Percentiles rank a stretch among this genome's conserved stretches.
These are phyloP conservation scores for Cercospora citrullina DNA, from an alignment of 2,329 filamentous ascomycete species.

Conservation along the genomic window DNA sequence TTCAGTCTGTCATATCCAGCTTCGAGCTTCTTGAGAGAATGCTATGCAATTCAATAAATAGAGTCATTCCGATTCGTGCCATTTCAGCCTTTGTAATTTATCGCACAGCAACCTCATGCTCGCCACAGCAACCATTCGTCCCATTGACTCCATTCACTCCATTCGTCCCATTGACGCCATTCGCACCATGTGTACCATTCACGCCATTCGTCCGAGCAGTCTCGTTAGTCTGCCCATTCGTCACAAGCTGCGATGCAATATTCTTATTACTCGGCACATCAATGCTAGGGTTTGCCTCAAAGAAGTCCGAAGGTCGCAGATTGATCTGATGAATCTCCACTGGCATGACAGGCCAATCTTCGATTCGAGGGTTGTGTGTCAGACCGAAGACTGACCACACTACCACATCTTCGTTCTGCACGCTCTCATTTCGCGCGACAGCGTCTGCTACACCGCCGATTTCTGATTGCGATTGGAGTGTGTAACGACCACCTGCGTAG, in stretches of 20 bases:
- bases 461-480: constrained; percentile 50
- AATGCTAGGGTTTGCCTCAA: constrained; percentile 54
- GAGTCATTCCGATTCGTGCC: too few relatives aligned
- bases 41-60: too few relatives aligned
- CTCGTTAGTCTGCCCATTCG: constrained; percentile 14
- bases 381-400: constrained; percentile 54
- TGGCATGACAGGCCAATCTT: constrained; percentile 55
- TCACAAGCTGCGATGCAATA: constrained; percentile 18
- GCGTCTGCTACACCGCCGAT: constrained; percentile 49
- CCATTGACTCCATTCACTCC: background rate
- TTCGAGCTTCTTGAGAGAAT: too few relatives aligned
- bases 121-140: background rate
- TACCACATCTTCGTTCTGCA: constrained; percentile 51
- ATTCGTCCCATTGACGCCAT: background rate
- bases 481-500: constrained; percentile 52
- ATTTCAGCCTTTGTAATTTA: too few relatives aligned
- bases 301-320: constrained; percentile 56
- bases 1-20: background rate
- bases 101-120: background rate
- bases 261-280: constrained; percentile 48
- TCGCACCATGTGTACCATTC: background rate
- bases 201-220: background rate
- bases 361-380: constrained; percentile 54
- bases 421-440: constrained; percentile 45
- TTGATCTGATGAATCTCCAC: constrained; percentile 51